These are phyloP conservation scores for Spizellomyces sp. DNA, from an alignment of 192 early-diverging fungal genomes.

Conservation along the genomic window DNA sequence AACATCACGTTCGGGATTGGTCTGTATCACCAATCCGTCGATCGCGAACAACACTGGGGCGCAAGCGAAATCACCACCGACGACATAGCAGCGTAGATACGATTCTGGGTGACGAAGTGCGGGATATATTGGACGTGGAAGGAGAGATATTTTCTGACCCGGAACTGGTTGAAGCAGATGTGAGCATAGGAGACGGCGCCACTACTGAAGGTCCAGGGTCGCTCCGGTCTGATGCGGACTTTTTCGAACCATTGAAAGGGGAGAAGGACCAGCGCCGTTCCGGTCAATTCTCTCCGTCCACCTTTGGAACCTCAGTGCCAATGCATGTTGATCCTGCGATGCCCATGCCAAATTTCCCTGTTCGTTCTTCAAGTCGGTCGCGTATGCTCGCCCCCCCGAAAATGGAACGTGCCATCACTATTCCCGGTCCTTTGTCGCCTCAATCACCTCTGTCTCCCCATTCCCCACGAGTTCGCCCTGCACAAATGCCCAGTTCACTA, in stretches of 20 bases:
- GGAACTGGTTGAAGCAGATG: neutral
- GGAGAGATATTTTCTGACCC: neutral
- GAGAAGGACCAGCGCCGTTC: too few species aligned
- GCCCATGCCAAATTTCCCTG: conserved; percentile 28
- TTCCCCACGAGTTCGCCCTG: neutral
- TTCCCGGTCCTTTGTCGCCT: conserved; percentile 4
- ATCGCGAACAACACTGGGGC: conserved; percentile 9
- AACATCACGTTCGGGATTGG: neutral
- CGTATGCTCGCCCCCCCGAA: conserved; percentile 7
- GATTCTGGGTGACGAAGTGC: neutral
- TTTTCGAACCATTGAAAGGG: neutral
- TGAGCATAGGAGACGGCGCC: too few species aligned
- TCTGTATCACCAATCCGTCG: neutral
- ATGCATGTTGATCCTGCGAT: conserved; percentile 25
- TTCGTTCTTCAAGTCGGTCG: conserved; percentile 20
- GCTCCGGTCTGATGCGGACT: neutral
- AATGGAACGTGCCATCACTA: conserved; percentile 4
- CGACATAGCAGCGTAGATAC: neutral
- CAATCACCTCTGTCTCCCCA: conserved; percentile 10
- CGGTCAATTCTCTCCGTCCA: neutral
- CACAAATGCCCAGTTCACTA: neutral
- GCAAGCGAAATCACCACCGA: neutral
- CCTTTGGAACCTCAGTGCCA: conserved; percentile 7
- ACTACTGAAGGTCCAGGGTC: too few species aligned
- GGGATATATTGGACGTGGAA: neutral